Percentiles rank a stretch among this genome's conserved stretches.
Evolutionary conservation across 2,329 filamentous ascomycete genomes (phyloP).

Genomic region (Stenocarpella maydis): DNA sequence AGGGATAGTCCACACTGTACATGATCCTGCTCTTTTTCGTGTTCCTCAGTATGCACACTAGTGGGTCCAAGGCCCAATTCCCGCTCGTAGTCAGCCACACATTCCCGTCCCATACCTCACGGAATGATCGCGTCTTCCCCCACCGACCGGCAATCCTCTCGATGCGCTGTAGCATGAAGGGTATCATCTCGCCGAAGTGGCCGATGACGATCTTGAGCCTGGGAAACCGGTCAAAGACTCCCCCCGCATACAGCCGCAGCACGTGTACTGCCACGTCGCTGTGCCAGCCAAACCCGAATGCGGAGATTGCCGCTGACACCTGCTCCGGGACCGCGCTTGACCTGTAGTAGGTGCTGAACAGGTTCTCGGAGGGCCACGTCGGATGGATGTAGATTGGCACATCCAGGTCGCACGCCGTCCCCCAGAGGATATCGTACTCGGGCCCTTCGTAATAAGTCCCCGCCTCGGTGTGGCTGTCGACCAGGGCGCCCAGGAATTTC

Average conservation of each 20-base stretch:
- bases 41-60: conserved; percentile 54
- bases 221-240: conserved; percentile 64
- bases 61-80: conserved; percentile 56
- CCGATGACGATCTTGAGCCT: conserved; percentile 62
- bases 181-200: conserved; percentile 62
- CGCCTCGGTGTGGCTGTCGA: conserved; percentile 33
- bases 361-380: conserved; percentile 38
- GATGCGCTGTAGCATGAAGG: conserved; percentile 61
- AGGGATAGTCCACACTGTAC: conserved; percentile 67
- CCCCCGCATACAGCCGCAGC: conserved; percentile 58
- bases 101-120: conserved; percentile 62
- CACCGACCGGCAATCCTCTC: conserved; percentile 41
- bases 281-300: conserved; percentile 60
- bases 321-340: conserved; percentile 36
- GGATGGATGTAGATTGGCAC: conserved; percentile 34
- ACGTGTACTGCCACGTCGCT: conserved; percentile 57
- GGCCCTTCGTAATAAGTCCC: conserved; percentile 33
- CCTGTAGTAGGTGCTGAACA: conserved; percentile 43
- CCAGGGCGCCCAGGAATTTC: conserved; percentile 35
- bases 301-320: conserved; percentile 46
- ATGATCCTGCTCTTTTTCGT: conserved; percentile 59
- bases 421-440: conserved; percentile 26
- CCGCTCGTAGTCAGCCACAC: conserved; percentile 66
- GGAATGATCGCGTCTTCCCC: conserved; percentile 48
- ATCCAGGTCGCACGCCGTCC: conserved; percentile 27